Evolutionary conservation across 2,329 filamentous ascomycete genomes (phyloP).

Genomic region (Xylariaceae sp.): DNA sequence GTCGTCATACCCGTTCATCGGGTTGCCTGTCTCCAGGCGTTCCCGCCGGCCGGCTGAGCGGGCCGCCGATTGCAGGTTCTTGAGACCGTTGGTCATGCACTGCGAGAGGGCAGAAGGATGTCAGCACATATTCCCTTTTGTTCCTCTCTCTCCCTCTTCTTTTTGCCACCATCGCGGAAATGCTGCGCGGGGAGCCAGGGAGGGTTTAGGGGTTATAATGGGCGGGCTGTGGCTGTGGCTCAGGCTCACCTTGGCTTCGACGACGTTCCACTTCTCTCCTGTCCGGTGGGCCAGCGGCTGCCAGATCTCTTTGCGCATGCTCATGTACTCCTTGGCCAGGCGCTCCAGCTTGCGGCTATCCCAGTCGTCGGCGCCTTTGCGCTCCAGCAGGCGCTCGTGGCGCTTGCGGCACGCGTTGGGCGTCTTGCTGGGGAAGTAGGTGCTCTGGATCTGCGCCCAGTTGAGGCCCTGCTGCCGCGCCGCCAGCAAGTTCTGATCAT

Average conservation of each 20-base stretch:
- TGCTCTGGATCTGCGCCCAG: slow-evolving; percentile 72
- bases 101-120: no score
- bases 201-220: no score
- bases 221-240: no score
- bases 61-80: slow-evolving; percentile 66
- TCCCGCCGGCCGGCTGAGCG: slow-evolving; percentile 60
- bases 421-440: slow-evolving; percentile 70
- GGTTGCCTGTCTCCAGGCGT: slow-evolving; percentile 43
- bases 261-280: slow-evolving; percentile 76
- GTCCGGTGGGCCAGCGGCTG: slow-evolving; percentile 60
- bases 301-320: slow-evolving; percentile 76
- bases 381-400: slow-evolving; percentile 77
- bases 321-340: slow-evolving; percentile 72
- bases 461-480: slow-evolving; percentile 71
- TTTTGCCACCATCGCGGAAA: not conserved
- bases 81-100: slow-evolving; percentile 79
- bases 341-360: slow-evolving; percentile 66
- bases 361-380: slow-evolving; percentile 68
- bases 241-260: slow-evolving; percentile 52
- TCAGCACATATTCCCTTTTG: no score
- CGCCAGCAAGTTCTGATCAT: slow-evolving; percentile 65
- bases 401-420: slow-evolving; percentile 84
- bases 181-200: not conserved
- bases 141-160: no score
- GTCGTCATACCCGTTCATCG: slow-evolving; percentile 50